Percentiles rank a stretch among this genome's conserved stretches.
Evolutionary conservation across 2,329 filamentous ascomycete genomes (phyloP).

Genomic region (Mycosphaerella sp.): DNA sequence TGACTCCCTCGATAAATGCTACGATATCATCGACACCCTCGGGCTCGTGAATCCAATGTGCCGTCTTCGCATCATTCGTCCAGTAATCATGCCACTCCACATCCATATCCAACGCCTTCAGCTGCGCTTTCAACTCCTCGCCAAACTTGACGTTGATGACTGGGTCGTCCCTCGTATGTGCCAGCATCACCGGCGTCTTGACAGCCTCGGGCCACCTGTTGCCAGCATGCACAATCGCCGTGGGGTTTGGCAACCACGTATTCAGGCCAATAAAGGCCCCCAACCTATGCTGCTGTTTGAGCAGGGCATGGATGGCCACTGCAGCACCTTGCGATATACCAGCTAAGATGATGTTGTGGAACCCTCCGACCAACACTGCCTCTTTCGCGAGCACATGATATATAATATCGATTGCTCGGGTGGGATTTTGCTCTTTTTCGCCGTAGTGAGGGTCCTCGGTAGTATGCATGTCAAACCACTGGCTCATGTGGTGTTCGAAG

Average conservation of each 20-base stretch:
- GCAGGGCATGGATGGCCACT: conserved; percentile 18
- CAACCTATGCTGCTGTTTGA: conserved; percentile 12
- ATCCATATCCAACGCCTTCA: conserved; percentile 14
- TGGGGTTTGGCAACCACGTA: conserved; percentile 19
- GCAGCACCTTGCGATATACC: conserved; percentile 27
- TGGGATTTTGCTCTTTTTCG: conserved; percentile 18
- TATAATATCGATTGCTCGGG: conserved; percentile 7
- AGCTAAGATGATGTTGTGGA: conserved; percentile 18
- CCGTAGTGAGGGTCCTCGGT: conserved; percentile 28
- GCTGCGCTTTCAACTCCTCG: conserved; percentile 13
- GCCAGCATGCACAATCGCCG: not conserved
- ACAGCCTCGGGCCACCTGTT: conserved; percentile 6
- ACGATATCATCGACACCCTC: conserved; percentile 21
- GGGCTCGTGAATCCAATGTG: conserved; percentile 24
- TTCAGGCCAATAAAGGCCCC: conserved; percentile 23
- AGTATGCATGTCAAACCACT: conserved; percentile 38
- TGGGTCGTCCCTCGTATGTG: conserved; percentile 18
- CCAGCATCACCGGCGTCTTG: conserved; percentile 20
- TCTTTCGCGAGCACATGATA: conserved; percentile 16
- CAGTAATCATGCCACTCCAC: conserved; percentile 18
- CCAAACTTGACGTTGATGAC: conserved; percentile 20
- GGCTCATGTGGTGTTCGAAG: conserved; percentile 29
- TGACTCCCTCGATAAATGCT: conserved; percentile 9
- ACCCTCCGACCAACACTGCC: conserved; percentile 15
- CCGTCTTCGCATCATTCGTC: conserved; percentile 11